These are phyloP conservation scores for Aspergillus aculeatus DNA, from an alignment of 2,329 filamentous ascomycete species.

Conservation along the genomic window DNA sequence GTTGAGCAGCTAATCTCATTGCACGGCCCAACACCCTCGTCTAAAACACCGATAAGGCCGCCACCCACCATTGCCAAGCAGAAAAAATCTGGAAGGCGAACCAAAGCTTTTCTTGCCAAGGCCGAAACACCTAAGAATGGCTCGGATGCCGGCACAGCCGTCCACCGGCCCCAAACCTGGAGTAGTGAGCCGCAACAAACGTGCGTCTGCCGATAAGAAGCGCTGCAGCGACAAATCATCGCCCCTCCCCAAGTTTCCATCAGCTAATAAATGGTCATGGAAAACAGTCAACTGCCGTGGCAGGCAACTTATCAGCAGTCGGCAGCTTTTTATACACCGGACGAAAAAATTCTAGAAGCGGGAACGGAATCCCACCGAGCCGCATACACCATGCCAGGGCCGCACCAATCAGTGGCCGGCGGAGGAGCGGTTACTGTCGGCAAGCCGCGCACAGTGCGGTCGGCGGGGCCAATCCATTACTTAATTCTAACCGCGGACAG, in stretches of 20 bases:
- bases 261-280: background rate
- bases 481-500: slow-evolving; percentile 4
- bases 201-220: background rate
- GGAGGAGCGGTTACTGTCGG: slow-evolving; percentile 3
- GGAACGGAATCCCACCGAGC: slow-evolving; percentile 4
- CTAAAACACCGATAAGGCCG: background rate
- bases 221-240: background rate
- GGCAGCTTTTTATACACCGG: background rate
- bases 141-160: background rate
- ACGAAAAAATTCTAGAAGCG: background rate
- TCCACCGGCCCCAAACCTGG: background rate
- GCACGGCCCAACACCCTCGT: background rate
- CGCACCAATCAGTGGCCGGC: background rate
- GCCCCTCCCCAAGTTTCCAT: background rate
- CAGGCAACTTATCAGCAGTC: background rate
- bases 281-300: background rate
- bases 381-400: background rate
- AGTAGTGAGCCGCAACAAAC: background rate
- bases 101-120: background rate
- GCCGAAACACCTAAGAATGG: background rate
- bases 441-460: background rate
- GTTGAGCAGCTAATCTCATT: too few species aligned
- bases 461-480: slow-evolving; percentile 6
- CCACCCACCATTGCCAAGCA: background rate
- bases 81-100: background rate